These are phyloP conservation scores for Fusarium hostae DNA, from an alignment of 2,329 filamentous ascomycete species.

Conservation along the genomic window DNA sequence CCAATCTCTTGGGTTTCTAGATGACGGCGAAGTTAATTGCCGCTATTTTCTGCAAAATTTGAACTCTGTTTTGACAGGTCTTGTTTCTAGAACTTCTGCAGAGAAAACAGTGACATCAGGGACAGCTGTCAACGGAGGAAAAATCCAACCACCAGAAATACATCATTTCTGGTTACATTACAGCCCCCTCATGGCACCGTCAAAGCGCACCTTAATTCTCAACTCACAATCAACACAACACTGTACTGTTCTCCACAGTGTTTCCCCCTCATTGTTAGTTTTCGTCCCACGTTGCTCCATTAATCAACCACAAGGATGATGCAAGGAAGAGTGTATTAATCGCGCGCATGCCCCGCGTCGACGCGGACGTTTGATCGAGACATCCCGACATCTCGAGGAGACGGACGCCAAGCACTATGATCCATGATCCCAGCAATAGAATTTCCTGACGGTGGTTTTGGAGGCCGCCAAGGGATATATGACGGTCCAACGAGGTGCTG, in stretches of 20 bases:
- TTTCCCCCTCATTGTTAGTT: conserved; percentile 18
- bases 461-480: conserved; percentile 7
- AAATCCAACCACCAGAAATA: neutral
- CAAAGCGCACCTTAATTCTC: conserved; percentile 8
- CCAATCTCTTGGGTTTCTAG: neutral
- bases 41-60: conserved; percentile 7
- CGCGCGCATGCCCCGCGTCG: conserved; percentile 26
- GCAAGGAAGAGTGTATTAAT: conserved; percentile 35
- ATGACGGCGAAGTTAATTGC: neutral
- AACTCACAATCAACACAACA: neutral
- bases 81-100: conserved; percentile 30
- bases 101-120: conserved; percentile 25
- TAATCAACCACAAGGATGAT: conserved; percentile 30
- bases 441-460: neutral
- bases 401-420: conserved; percentile 18
- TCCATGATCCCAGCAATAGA: conserved; percentile 23
- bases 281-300: conserved; percentile 22
- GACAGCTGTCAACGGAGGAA: neutral
- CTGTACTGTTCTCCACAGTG: conserved; percentile 9
- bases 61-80: conserved; percentile 15
- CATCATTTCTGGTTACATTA: neutral
- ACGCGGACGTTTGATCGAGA: conserved; percentile 31
- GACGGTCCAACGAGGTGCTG: neutral
- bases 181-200: neutral
- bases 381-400: conserved; percentile 6